Base-by-base conservation (phyloP, 2,329 filamentous ascomycete genomes). In the Cladophialophora psammophila region DNA sequence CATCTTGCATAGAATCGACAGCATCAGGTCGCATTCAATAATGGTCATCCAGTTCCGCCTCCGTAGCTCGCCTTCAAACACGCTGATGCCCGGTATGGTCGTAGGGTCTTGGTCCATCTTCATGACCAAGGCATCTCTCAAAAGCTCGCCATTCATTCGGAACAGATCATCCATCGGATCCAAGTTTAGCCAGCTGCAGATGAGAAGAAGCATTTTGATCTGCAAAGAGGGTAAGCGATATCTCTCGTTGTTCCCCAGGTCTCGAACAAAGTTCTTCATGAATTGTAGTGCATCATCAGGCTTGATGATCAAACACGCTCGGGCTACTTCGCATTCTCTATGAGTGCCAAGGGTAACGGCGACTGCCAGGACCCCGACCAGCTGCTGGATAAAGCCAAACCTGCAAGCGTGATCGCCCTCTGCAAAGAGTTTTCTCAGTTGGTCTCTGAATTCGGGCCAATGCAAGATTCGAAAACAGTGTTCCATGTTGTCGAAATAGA, bases 31-130 rank as follows among this genome's bases (percentile, higher is more conserved):
- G 12, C 74, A 60, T 40, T 77, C 76, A 7, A 77, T 50, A 1
- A 78, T 69, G 0, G 75, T 74, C 36, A 73, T 72, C 76, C 76
- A 78, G 1, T 74, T 64, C 8, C 76, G 72, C 2, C 73, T 69
- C 36, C 75, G 69, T 54, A 77, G 63, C 54, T 78, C 75, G 10
- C 72, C 68, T 63, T 76, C 67, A 26, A 73, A 75, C 0, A 69
- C 53, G 18, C 55, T 63, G 13, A 60, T 57, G 9, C 55, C 60
- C n/a, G 56, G 15, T 12, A 63, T 32, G 7, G 53, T 63, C 4
- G 60, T 18, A 3, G 70, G 69, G 35, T 72, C 69, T 40, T 68
- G 54, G 52, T 72, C 64, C 68, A 73, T 59, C 38, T 66, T 63
- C 63, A 67, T 67, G 26, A 72, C 52, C 35, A 72, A 50, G 18